phyloP scores from a whole-genome alignment of 1,139 yeast species.

The Taiozyma sp. region DNA sequence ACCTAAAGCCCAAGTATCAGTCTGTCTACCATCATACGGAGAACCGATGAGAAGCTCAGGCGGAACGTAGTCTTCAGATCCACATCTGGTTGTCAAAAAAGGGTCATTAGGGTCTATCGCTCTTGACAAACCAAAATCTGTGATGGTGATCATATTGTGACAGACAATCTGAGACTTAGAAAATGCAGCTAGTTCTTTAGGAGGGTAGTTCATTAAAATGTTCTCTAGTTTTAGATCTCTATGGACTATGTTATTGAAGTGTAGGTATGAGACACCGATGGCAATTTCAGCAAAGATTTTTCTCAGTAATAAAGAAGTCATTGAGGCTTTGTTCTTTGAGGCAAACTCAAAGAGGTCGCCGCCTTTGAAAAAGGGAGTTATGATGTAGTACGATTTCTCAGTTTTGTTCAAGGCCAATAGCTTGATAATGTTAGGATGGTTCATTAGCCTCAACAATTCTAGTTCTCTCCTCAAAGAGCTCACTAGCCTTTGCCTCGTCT shows the following conservation, averaged over 20 bases:
- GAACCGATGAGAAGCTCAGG: constrained; percentile 91
- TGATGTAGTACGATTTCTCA: constrained; percentile 40
- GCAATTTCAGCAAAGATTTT: constrained; percentile 68
- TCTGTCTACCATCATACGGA: constrained; percentile 82
- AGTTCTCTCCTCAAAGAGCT: constrained; percentile 74
- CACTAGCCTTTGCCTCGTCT: constrained; percentile 50
- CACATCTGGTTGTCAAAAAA: constrained; percentile 79
- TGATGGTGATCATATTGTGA: constrained; percentile 52
- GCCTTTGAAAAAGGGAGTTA: constrained; percentile 74
- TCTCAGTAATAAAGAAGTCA: constrained; percentile 45
- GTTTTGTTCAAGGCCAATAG: constrained; percentile 33
- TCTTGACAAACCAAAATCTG: constrained; percentile 88
- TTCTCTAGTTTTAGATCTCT: constrained; percentile 89
- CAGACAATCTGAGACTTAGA: constrained; percentile 12
- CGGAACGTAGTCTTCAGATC: constrained; percentile 92
- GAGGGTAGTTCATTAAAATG: constrained; percentile 45
- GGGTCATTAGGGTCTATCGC: constrained; percentile 55
- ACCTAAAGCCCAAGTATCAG: constrained; percentile 94
- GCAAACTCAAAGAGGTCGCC: constrained; percentile 78
- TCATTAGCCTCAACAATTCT: constrained; percentile 45
- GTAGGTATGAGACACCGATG: constrained; percentile 70
- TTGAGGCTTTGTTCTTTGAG: constrained; percentile 32
- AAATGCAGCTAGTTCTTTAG: constrained; percentile 29
- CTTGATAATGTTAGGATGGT: constrained; percentile 40
- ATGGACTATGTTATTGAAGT: constrained; percentile 64